A percentile compares a stretch with the other conserved stretches of the same genome.
These are phyloP conservation scores for Xylaria palmicola DNA, from an alignment of 495 filamentous ascomycete species.

Conservation along the genomic window DNA sequence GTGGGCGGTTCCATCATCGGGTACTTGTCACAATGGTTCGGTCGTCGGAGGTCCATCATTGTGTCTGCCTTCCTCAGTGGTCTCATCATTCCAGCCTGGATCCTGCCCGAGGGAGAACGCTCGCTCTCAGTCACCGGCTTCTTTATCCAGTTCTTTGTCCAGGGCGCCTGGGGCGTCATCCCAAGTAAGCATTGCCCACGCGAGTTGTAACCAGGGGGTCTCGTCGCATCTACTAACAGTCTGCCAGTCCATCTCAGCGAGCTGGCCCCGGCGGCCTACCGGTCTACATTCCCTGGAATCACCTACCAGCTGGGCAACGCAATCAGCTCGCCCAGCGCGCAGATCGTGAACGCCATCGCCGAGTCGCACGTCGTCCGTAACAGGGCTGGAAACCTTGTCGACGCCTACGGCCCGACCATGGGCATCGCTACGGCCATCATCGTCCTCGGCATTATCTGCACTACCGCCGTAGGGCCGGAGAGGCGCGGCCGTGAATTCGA, in stretches of 20 bases:
- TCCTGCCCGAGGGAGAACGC: conserved; percentile 57
- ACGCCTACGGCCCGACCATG: conserved; percentile 70
- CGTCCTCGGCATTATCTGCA: conserved; percentile 59
- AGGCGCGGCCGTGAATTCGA: conserved; percentile 68
- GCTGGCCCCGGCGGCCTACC: conserved; percentile 69
- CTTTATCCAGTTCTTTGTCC: conserved; percentile 76
- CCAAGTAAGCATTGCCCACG: conserved; percentile 38
- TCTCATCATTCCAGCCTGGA: conserved; percentile 68
- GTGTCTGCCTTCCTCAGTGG: conserved; percentile 55
- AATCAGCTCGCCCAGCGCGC: conserved; percentile 68
- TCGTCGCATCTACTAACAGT: neutral
- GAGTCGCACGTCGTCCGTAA: conserved; percentile 53
- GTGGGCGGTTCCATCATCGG: conserved; percentile 72
- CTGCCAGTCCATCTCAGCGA: conserved; percentile 68
- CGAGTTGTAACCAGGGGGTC: neutral
- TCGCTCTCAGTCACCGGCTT: conserved; percentile 66
- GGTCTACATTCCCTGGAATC: conserved; percentile 65
- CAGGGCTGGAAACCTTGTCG: conserved; percentile 48
- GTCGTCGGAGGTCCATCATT: conserved; percentile 67
- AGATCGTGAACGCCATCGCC: conserved; percentile 68
- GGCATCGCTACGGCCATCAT: conserved; percentile 70
- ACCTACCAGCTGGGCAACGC: conserved; percentile 78
- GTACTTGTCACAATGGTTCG: conserved; percentile 69
- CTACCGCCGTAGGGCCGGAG: conserved; percentile 62
- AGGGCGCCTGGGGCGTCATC: conserved; percentile 76